phyloP scores from a whole-genome alignment of 306 rosid genomes.

The Dryas drummondii region DNA sequence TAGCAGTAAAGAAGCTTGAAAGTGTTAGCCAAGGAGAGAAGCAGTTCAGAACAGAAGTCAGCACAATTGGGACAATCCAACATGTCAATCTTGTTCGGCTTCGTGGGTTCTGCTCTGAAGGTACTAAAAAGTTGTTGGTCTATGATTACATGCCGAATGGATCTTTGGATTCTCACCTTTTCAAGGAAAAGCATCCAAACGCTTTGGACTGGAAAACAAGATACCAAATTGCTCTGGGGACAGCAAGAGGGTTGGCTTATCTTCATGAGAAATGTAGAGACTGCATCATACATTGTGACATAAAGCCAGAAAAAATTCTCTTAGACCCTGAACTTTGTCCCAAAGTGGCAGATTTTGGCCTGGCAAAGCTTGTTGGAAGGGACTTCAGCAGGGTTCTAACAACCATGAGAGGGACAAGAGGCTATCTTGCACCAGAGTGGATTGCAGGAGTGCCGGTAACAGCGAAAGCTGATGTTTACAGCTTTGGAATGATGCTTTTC shows the following conservation, averaged over 20 bases:
- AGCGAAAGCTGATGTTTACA: constrained; percentile 84
- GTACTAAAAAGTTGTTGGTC: constrained; percentile 50
- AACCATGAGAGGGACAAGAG: constrained; percentile 93
- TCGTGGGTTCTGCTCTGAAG: constrained; percentile 87
- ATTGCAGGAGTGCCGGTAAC: constrained; percentile 81
- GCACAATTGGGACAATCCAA: constrained; percentile 82
- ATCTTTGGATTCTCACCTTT: constrained; percentile 59
- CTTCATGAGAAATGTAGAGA: constrained; percentile 88
- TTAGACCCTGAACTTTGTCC: constrained; percentile 64
- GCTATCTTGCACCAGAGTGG: constrained; percentile 94
- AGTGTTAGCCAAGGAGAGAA: constrained; percentile 89
- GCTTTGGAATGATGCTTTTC: constrained; percentile 93
- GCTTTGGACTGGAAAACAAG: constrained; percentile 69
- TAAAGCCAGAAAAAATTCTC: constrained; percentile 91
- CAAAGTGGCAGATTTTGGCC: constrained; percentile 86
- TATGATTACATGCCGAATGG: constrained; percentile 83
- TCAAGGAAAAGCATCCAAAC: constrained; percentile 31
- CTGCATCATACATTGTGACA: constrained; percentile 89
- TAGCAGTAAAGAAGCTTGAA: constrained; percentile 89
- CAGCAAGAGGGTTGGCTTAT: constrained; percentile 83
- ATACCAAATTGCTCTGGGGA: constrained; percentile 76
- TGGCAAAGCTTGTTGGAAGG: constrained; percentile 84
- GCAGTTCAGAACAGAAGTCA: constrained; percentile 80
- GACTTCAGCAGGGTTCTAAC: constrained; percentile 88
- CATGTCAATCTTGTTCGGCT: constrained; percentile 88